Base-by-base conservation (phyloP, 768 basidiomycete genomes). In the Lyophyllum semitale region DNA sequence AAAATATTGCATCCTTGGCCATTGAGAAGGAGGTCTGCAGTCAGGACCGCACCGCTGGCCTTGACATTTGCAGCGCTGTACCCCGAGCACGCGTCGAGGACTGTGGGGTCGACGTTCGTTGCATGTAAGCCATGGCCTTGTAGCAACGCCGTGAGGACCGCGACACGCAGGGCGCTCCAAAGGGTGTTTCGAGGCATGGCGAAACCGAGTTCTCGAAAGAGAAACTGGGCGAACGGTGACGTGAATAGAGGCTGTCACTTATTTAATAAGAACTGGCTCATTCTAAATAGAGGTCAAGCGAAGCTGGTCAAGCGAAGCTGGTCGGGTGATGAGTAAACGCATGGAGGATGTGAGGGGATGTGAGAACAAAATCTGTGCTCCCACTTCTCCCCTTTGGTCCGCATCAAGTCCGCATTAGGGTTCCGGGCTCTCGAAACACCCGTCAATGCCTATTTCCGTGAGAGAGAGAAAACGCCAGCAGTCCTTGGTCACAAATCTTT, bases 1-100 rank as follows among this genome's bases (percentile, higher is more conserved):
- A 81, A 88, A 20, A 85, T 79, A 56, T 81, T 79, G 70, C 86
- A 87, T 4, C 79, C 72, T 52, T 66, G 61, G 4, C 78, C 81
- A n/a, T 73, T 77, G 23, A 86, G 72, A n/a, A 74, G 63, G 15
- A 87, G 74, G 59, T 80, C 74, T 26, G 83, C 84, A 4, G 76
- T 80, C 44, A 87, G 63, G 9, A 61, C 73, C 2, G 73, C 64
- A 0, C 76, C 74, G 3, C 55, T 41, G 3, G 67, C 66, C 26
- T 71, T 68, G 18, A 85, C 74, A 53, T 82, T 78, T 2, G 66
- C 69, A 9, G 79, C 80, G 8, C 71, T 73, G 67, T 88, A 87
- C 15, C 87, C 85, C 1, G 84, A 77, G 64, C 85, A 88, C 0
- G 79, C 76, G 61, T 85, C 84, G 33, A 85, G 74, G 7, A 73